Evolutionary conservation across 2,329 filamentous ascomycete genomes (phyloP).

Genomic region (Ceratocystis alfenasii): DNA sequence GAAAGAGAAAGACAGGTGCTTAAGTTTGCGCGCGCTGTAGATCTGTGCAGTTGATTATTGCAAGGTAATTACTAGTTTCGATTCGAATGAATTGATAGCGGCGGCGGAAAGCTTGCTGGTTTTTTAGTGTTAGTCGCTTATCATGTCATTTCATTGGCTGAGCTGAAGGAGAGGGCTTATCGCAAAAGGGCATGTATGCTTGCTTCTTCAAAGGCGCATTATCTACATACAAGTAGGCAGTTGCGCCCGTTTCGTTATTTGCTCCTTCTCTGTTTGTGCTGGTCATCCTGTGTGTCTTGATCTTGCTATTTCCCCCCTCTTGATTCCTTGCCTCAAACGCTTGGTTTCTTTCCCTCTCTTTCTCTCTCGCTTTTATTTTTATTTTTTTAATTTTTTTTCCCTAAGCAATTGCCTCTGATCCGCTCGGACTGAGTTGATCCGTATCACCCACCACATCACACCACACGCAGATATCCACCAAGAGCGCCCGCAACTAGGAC

Average conservation of each 20-base stretch:
- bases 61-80: background rate
- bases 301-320: background rate
- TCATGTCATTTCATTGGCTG: background rate
- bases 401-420: background rate
- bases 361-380: no score
- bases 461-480: background rate
- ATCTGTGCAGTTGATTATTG: background rate
- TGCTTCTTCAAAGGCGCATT: background rate
- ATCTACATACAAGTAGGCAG: constrained; percentile 6
- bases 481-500: constrained; percentile 8
- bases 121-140: background rate
- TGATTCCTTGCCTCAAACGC: background rate
- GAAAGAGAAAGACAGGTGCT: background rate
- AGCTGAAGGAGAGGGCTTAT: background rate
- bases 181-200: background rate
- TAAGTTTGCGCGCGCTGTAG: background rate
- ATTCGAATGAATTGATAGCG: background rate
- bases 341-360: no score
- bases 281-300: background rate
- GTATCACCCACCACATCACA: background rate
- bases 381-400: background rate
- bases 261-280: background rate
- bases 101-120: background rate
- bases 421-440: background rate
- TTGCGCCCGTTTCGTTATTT: background rate